Evolutionary conservation across 1,284 basidiomycete species (phyloP), one percentile per base, ranked within the genome.

Genomic region (Puccinia novopanici): DNA sequence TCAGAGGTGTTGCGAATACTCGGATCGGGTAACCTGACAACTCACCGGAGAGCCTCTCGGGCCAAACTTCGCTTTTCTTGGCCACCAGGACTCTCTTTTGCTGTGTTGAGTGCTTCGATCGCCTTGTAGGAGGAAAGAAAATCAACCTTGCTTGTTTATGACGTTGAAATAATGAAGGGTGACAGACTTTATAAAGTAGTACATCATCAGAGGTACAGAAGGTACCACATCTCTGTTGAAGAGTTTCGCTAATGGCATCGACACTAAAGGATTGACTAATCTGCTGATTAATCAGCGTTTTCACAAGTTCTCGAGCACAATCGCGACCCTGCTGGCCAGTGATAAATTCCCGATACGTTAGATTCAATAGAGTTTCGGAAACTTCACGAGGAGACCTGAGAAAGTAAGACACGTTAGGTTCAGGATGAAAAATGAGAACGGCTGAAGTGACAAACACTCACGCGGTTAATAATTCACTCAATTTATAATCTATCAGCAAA

Each of bases 131-230:
- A 27, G 17, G 24, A 48, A 22, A 48, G 50, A 65, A 40, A 30
- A 19, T 67, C 27, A 42, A 34, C 61, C 6, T 61, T 61, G 68
- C 30, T 59, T 9, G 8, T 57, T n/a, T 22, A 48, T 15, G 10
- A 73, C 30, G 37, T 19, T 37, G 6, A 19, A 59, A 63, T 12
- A 27, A 2, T 48, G 27, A 42, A n/a, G 54, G 59, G 30, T 55
- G 12, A 81, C 86, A 82, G 82, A 90, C 93, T 88, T 99, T 99
- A 89, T 99, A 98, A 71, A 98, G 87, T 88, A 98, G 92, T 61
- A 99, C 97, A 87, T 99, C 97, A 84, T 98, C 97, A 0, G 96
- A 92, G 84, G 94, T 95, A 86, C 95, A 98, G 89, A 99, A 99
- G 24, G 93, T 93, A 0, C 95, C 95, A 84, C 97, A 99, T 84